phyloP scores from a whole-genome alignment of 768 basidiomycete species.

The Pisolithus tinctorius region DNA sequence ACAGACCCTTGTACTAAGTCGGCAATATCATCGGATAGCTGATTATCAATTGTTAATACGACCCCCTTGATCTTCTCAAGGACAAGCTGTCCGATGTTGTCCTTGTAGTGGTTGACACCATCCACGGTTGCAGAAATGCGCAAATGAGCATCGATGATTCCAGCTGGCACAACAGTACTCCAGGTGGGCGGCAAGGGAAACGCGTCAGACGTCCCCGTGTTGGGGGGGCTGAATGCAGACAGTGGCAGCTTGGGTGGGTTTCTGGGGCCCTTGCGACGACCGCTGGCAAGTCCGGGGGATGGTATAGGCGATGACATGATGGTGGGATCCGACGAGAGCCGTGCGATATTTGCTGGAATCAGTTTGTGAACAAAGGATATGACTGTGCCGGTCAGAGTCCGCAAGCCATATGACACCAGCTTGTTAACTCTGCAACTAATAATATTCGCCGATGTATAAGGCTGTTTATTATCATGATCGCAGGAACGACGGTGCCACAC shows the following conservation, averaged over 20 bases:
- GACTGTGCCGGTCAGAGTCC: too few relatives aligned
- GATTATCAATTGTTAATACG: conserved; percentile 46
- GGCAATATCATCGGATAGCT: conserved; percentile 32
- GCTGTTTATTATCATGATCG: too few relatives aligned
- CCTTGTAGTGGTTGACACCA: conserved; percentile 14
- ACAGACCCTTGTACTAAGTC: conserved; percentile 35
- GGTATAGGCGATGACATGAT: conserved; percentile 18
- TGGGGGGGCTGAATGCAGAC: conserved; percentile 71
- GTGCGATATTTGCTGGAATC: too few relatives aligned
- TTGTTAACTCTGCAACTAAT: too few relatives aligned
- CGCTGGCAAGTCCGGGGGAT: conserved; percentile 35
- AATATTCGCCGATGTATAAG: too few relatives aligned
- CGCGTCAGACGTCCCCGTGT: conserved; percentile 55
- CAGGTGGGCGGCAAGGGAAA: conserved; percentile 70
- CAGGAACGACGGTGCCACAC: too few relatives aligned
- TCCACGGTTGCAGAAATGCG: conserved; percentile 28
- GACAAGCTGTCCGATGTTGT: conserved; percentile 35
- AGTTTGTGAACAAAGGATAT: too few relatives aligned
- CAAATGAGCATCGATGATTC: conserved; percentile 66
- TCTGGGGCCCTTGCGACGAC: conserved; percentile 58
- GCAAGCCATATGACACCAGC: too few relatives aligned
- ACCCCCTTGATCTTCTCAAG: conserved; percentile 50
- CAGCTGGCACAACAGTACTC: conserved; percentile 53
- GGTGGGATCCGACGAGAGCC: background rate
- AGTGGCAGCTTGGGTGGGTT: conserved; percentile 65